Conservation (phyloP, 2,329 filamentous ascomycete species). For the Epichloe aotearoae region DNA sequence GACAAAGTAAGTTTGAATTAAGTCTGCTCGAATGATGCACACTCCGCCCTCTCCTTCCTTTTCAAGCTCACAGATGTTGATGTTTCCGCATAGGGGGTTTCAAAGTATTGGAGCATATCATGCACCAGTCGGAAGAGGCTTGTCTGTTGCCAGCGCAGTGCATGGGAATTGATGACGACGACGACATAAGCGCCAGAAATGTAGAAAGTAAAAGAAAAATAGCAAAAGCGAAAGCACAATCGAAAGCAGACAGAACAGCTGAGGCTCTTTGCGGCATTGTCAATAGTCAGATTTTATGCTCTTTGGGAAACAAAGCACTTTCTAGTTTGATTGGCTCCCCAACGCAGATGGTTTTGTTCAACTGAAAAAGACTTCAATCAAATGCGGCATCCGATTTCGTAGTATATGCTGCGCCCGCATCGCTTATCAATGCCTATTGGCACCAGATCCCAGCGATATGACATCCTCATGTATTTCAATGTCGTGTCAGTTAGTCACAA, state of each 20-base stretch:
- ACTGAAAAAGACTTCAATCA: neutral
- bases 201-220: neutral
- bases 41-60: neutral
- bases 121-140: constrained; percentile 35
- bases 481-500: neutral
- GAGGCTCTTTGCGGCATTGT: neutral
- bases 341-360: neutral
- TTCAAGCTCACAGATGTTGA: constrained; percentile 11
- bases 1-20: constrained; percentile 33
- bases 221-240: neutral
- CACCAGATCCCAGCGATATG: neutral
- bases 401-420: neutral
- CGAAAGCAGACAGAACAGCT: neutral
- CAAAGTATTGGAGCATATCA: constrained; percentile 53
- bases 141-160: constrained; percentile 29
- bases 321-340: neutral
- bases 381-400: neutral
- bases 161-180: constrained; percentile 19
- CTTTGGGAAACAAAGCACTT: neutral
- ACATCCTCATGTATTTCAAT: neutral
- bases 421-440: neutral
- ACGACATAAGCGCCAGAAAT: too few species aligned
- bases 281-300: neutral
- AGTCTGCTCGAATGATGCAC: neutral
- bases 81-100: constrained; percentile 40